Evolutionary conservation across 345 rosid genomes (phyloP).

Genomic region (Tarenaya hassleriana): DNA sequence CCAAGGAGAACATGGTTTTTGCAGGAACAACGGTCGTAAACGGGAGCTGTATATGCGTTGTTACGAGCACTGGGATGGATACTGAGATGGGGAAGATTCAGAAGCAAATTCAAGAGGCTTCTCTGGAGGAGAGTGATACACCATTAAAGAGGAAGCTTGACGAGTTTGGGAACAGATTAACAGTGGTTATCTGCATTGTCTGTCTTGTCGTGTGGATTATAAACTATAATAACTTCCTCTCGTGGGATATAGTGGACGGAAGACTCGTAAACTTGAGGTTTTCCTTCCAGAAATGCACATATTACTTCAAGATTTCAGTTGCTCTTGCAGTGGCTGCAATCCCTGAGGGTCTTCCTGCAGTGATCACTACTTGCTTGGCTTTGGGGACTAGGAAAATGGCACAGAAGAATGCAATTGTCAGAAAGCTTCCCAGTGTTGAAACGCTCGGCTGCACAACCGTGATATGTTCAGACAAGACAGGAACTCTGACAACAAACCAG

Average conservation of each 20-base stretch:
- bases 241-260: slow-evolving; percentile 68
- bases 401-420: slow-evolving; percentile 78
- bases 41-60: slow-evolving; percentile 69
- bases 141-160: slow-evolving; percentile 88
- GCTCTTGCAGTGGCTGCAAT: slow-evolving; percentile 95
- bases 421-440: slow-evolving; percentile 92
- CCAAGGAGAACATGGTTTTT: slow-evolving; percentile 84
- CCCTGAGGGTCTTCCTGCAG: slow-evolving; percentile 97
- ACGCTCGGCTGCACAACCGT: slow-evolving; percentile 97
- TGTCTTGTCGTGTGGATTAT: slow-evolving; percentile 79
- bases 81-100: slow-evolving; percentile 91
- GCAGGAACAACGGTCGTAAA: slow-evolving; percentile 83
- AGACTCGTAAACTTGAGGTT: slow-evolving; percentile 63
- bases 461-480: slow-evolving; percentile 93
- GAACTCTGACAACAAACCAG: slow-evolving; percentile 89
- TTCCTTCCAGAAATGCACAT: slow-evolving; percentile 85
- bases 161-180: slow-evolving; percentile 73
- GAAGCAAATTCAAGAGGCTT: slow-evolving; percentile 82
- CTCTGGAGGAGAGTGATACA: slow-evolving; percentile 73
- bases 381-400: slow-evolving; percentile 95
- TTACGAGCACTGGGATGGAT: slow-evolving; percentile 68
- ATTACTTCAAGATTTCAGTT: slow-evolving; percentile 89
- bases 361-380: slow-evolving; percentile 83
- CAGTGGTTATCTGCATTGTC: slow-evolving; percentile 66
- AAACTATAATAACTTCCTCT: slow-evolving; percentile 73